These are phyloP conservation scores for Suhomyces xylopsoci DNA, from an alignment of 805 yeast genomes.

Conservation along the genomic window DNA sequence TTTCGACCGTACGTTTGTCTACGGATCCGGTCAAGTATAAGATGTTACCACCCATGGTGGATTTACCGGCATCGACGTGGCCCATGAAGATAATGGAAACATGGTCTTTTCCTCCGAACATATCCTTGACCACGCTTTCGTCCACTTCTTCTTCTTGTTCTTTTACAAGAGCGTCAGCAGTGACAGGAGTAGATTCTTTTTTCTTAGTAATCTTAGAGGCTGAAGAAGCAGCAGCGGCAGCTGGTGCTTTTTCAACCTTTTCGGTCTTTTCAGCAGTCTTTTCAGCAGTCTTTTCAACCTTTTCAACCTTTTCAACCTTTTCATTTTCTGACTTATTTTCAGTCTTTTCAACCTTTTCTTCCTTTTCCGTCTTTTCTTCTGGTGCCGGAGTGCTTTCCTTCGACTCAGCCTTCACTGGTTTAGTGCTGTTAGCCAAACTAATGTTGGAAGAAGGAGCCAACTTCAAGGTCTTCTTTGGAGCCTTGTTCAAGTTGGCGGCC, in stretches of 20 bases:
- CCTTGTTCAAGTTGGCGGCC: constrained; percentile 41
- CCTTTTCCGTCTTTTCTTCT: neutral
- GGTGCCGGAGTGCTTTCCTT: constrained; percentile 20
- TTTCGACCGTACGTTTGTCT: constrained; percentile 97
- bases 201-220: constrained; percentile 13
- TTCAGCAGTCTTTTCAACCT: neutral
- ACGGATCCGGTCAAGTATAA: constrained; percentile 93
- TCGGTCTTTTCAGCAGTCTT: no score
- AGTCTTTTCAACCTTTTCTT: constrained; percentile 7
- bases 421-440: constrained; percentile 45
- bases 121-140: constrained; percentile 81
- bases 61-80: constrained; percentile 99
- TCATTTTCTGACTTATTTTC: no score
- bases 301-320: constrained; percentile 11
- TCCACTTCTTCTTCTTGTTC: constrained; percentile 83
- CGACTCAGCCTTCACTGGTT: constrained; percentile 16
- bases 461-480: constrained; percentile 66
- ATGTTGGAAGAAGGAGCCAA: constrained; percentile 64
- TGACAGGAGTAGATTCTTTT: constrained; percentile 19
- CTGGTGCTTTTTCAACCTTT: constrained; percentile 1
- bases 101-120: constrained; percentile 98
- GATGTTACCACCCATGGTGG: constrained; percentile 98
- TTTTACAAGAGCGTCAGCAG: constrained; percentile 53
- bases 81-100: constrained; percentile 98
- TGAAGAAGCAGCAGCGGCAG: constrained; percentile 11